Evolutionary conservation across 768 basidiomycete genomes (phyloP), one percentile per base, ranked within the genome.

Genomic region (Lentinula raphanica): DNA sequence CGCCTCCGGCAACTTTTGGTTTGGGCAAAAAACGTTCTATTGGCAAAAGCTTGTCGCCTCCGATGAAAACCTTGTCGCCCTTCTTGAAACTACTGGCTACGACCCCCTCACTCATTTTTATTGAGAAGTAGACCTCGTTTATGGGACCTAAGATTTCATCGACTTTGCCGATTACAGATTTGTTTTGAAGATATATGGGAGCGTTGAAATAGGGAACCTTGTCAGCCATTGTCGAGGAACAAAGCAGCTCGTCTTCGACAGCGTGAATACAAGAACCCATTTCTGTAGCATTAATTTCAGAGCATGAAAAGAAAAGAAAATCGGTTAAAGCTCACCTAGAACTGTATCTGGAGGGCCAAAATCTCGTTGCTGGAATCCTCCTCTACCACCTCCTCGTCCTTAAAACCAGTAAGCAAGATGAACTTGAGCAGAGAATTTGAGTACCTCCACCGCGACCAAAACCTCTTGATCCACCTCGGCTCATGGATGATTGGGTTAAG

Each of bases 71-170:
- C 70, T 96, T 98, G 77, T 99, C 97, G 45, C 97, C 97, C 67
- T 90, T 92, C 76, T 96, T 91, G 76, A 99, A 99, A 70, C 92
- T 94, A 63, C 76, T 88, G 7, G 97, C 95, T 49, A 95, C 85
- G 88, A 98, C 94, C 31, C 97, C 97, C 58, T 91, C 88, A 19
- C 87, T 84, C 90, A 98, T 97, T 78, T 98, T 99, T 63, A 99
- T 82, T 2, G 94, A 95, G 69, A 99, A 98, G 74, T 86, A 98
- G 59, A 98, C 94, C 70, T 98, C 94, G 69, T 97, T 99, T 71
- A 99, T 95, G 15, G 97, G 96, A 2, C 97, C 97, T n/a, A 99
- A 83, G 64, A 99, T 98, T 73, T 99, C 97, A 73, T 99, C 97
- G 40, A 99, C 90, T 75, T 97, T 98, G 61, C 97, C 96, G 61